Conservation (phyloP, 306 rosid species). For the Luffa aegyptiaca region DNA sequence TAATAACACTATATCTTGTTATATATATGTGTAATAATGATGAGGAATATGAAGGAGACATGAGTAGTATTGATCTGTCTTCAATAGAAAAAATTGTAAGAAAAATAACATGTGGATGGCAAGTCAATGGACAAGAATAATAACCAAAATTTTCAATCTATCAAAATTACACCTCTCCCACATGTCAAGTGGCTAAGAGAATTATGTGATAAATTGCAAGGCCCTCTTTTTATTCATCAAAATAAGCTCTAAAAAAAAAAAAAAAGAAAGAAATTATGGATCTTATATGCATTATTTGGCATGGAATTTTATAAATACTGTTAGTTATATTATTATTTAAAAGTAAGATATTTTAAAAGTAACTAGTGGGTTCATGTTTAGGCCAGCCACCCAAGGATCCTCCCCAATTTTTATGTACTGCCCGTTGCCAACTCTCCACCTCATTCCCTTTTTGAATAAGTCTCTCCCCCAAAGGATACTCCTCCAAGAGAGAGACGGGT, state of each 20-base stretch:
- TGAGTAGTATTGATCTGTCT: slow-evolving; percentile 1
- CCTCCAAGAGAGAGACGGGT: too few relatives aligned
- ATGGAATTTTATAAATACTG: background rate
- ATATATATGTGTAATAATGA: background rate
- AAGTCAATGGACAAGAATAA: background rate
- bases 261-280: background rate
- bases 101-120: background rate
- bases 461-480: too few relatives aligned
- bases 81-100: background rate
- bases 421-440: too few relatives aligned
- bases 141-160: background rate
- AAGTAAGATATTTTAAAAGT: too few relatives aligned
- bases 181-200: background rate
- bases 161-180: background rate
- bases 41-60: background rate
- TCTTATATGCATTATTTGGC: background rate
- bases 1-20: background rate
- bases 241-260: background rate
- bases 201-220: background rate
- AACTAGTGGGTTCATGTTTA: too few relatives aligned
- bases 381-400: too few relatives aligned
- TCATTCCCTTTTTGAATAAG: too few relatives aligned
- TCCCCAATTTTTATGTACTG: too few relatives aligned
- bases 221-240: background rate
- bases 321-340: too few relatives aligned